Evolutionary conservation across 1,284 basidiomycete species (phyloP).

Genomic region (Omphalotus olearius): DNA sequence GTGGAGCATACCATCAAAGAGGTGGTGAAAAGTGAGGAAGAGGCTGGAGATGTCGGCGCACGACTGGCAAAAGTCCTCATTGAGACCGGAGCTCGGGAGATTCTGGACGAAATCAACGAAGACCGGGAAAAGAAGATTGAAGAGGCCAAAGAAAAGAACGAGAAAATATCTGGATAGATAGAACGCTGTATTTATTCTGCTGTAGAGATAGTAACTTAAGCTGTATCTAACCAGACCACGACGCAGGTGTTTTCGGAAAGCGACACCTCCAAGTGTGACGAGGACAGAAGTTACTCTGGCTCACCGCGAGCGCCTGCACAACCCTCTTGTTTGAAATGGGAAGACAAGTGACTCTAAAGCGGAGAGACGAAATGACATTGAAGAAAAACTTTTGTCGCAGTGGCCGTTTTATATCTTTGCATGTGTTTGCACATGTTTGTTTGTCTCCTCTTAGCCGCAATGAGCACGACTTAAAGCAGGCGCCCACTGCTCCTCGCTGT

Average conservation of each 20-base stretch:
- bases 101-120: conserved; percentile 74
- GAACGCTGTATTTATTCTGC: neutral
- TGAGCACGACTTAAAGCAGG: conserved; percentile 1
- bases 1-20: conserved; percentile 63
- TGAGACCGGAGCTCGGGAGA: conserved; percentile 66
- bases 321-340: conserved; percentile 38
- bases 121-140: conserved; percentile 58
- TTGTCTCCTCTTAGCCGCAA: neutral
- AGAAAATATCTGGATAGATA: conserved; percentile 1
- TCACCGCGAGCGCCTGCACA: conserved; percentile 61
- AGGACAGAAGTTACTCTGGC: conserved; percentile 39
- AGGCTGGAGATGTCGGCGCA: conserved; percentile 68
- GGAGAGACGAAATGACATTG: conserved; percentile 40
- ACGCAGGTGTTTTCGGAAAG: conserved; percentile 18
- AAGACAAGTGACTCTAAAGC: conserved; percentile 63
- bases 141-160: conserved; percentile 30
- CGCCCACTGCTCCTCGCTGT: neutral
- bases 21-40: conserved; percentile 47
- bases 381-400: conserved; percentile 20
- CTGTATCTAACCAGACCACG: conserved; percentile 29
- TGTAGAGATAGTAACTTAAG: conserved; percentile 10
- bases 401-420: conserved; percentile 9
- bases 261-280: conserved; percentile 23
- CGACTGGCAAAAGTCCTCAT: conserved; percentile 63
- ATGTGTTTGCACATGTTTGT: neutral